Evolutionary conservation across 257 asterid genomes (phyloP).

Genomic region (Henckelia pumila): DNA sequence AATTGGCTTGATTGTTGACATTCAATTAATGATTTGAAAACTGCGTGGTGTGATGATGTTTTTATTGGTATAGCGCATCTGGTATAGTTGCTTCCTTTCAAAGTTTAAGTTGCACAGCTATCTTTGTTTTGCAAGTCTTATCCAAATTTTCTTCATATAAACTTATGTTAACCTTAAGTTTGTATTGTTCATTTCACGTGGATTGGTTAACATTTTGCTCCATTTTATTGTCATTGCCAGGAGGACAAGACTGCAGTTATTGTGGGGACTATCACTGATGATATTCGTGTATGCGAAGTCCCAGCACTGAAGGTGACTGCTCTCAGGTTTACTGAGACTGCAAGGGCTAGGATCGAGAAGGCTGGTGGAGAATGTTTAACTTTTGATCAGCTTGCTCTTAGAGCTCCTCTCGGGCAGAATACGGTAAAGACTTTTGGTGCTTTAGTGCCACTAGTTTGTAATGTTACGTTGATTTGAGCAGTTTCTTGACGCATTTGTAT

Average conservation of each 20-base stretch:
- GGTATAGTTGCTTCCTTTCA: background rate
- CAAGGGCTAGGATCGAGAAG: slow-evolving; percentile 80
- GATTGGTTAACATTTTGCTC: background rate
- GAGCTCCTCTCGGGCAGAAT: slow-evolving; percentile 75
- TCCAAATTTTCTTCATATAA: background rate
- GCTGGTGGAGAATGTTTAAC: slow-evolving; percentile 74
- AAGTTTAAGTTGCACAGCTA: background rate
- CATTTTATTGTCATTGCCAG: background rate
- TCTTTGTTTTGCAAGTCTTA: background rate
- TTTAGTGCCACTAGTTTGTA: background rate
- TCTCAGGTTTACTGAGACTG: slow-evolving; percentile 54
- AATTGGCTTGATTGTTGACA: background rate
- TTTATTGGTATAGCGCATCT: too few species aligned
- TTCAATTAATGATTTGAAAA: background rate
- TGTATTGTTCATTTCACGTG: background rate
- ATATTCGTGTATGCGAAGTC: slow-evolving; percentile 39
- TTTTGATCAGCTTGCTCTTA: slow-evolving; percentile 70
- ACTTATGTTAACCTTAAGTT: background rate
- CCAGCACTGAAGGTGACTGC: slow-evolving; percentile 43
- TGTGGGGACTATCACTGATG: slow-evolving; percentile 47
- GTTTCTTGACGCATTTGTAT: too few species aligned
- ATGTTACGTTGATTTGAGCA: background rate
- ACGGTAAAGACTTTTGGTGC: slow-evolving; percentile 37
- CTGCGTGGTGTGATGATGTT: background rate
- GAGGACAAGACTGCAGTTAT: slow-evolving; percentile 44